Evolutionary conservation across 192 early-diverging fungal genomes (phyloP).

Genomic region (Pecoramyces ruminantium): DNA sequence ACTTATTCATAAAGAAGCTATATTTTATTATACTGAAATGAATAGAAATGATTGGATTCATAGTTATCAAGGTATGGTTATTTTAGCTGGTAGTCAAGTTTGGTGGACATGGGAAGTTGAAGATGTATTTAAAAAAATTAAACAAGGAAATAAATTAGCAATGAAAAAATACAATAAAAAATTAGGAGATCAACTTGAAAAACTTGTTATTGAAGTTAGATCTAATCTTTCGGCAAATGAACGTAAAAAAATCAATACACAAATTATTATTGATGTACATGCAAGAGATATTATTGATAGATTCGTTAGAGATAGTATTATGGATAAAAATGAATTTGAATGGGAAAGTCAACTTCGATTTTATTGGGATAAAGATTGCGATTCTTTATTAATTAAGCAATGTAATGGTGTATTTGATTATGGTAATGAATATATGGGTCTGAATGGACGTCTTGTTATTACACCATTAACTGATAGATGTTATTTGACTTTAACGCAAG

Average conservation of each 20-base stretch:
- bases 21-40: slow-evolving; percentile 38
- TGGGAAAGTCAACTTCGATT: background rate
- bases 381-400: background rate
- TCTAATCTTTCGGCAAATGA: background rate
- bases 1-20: slow-evolving; percentile 39
- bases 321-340: background rate
- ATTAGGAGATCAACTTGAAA: background rate
- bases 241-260: background rate
- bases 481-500: background rate
- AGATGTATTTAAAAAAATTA: slow-evolving; percentile 12
- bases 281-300: background rate
- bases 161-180: background rate
- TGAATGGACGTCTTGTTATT: background rate
- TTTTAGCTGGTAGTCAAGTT: slow-evolving; percentile 36
- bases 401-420: background rate
- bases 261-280: background rate
- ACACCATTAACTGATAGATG: background rate
- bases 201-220: background rate
- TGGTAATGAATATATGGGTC: background rate
- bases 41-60: slow-evolving; percentile 31
- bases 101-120: slow-evolving; percentile 56
- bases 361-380: background rate
- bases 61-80: slow-evolving; percentile 38
- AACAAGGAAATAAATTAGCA: background rate
- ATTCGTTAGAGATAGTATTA: background rate